Conservation (phyloP, 176 grass and related monocot species). For the Oryza meyeriana region DNA sequence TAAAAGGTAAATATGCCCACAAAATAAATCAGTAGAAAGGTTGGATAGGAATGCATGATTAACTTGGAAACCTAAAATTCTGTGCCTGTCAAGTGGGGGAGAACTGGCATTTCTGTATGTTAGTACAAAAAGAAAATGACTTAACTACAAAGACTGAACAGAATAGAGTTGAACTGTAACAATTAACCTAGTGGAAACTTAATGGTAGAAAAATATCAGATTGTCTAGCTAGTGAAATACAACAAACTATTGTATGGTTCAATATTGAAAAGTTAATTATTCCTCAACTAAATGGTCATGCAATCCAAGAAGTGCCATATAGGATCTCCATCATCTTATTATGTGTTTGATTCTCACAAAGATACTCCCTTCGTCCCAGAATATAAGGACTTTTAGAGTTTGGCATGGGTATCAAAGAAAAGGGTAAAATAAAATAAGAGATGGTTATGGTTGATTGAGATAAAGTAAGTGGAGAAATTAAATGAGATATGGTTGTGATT, state of each 20-base stretch:
- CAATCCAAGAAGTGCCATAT: constrained; percentile 55
- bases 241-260: neutral
- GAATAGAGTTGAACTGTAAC: neutral
- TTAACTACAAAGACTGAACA: neutral
- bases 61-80: neutral
- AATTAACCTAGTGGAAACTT: neutral
- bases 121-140: neutral
- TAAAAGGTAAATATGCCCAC: neutral
- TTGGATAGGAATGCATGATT: neutral
- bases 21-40: neutral
- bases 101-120: neutral
- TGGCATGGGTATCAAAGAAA: too few species aligned
- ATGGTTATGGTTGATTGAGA: too few species aligned
- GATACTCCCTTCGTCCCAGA: too few species aligned
- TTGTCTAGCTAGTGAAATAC: neutral
- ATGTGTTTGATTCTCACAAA: constrained; percentile 62
- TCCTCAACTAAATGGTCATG: neutral
- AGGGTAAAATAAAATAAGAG: too few species aligned
- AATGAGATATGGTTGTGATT: too few species aligned
- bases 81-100: neutral
- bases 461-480: too few species aligned
- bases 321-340: constrained; percentile 48
- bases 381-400: too few species aligned
- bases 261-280: neutral
- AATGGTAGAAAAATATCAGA: neutral